A percentile compares a stretch with the other conserved stretches of the same genome.
Conservation (phyloP, 2,329 filamentous ascomycete species). For the Fusarium phyllophilum region DNA sequence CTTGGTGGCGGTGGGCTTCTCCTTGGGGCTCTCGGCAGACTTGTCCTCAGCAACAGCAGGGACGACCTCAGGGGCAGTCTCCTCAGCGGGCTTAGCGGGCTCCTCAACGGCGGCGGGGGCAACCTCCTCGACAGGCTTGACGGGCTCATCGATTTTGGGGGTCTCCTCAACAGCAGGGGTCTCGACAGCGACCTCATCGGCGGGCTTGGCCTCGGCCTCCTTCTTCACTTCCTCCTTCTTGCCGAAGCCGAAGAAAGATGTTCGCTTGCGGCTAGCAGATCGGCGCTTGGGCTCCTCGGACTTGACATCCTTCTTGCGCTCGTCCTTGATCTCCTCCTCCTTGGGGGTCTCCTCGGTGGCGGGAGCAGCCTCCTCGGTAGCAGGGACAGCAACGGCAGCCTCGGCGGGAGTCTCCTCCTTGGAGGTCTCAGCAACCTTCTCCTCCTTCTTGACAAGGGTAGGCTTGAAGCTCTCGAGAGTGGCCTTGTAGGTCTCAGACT, state of each 20-base stretch:
- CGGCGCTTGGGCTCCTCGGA: slow-evolving; percentile 70
- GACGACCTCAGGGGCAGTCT: slow-evolving; percentile 50
- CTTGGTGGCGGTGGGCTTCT: slow-evolving; percentile 59
- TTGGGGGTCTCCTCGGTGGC: slow-evolving; percentile 50
- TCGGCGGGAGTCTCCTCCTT: slow-evolving; percentile 47
- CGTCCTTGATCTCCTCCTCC: slow-evolving; percentile 50
- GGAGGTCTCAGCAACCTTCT: slow-evolving; percentile 50
- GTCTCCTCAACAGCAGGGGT: slow-evolving; percentile 49
- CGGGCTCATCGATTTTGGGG: slow-evolving; percentile 66
- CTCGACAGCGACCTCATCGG: slow-evolving; percentile 47
- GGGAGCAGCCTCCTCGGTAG: slow-evolving; percentile 40
- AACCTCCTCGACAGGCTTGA: slow-evolving; percentile 51
- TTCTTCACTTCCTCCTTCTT: slow-evolving; percentile 66
- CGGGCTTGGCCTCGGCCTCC: slow-evolving; percentile 54
- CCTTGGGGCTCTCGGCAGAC: slow-evolving; percentile 54
- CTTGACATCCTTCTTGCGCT: slow-evolving; percentile 58
- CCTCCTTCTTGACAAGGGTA: slow-evolving; percentile 56
- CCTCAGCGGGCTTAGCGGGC: slow-evolving; percentile 47
- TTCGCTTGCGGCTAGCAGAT: slow-evolving; percentile 72
- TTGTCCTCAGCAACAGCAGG: slow-evolving; percentile 47
- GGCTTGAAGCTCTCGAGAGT: slow-evolving; percentile 77
- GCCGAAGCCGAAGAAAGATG: slow-evolving; percentile 71
- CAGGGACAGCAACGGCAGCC: slow-evolving; percentile 42
- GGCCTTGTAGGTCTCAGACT: slow-evolving; percentile 89
- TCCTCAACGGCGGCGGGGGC: slow-evolving; percentile 53